phyloP scores from a whole-genome alignment of 139 green algal species.

The Gonium pectorale region DNA sequence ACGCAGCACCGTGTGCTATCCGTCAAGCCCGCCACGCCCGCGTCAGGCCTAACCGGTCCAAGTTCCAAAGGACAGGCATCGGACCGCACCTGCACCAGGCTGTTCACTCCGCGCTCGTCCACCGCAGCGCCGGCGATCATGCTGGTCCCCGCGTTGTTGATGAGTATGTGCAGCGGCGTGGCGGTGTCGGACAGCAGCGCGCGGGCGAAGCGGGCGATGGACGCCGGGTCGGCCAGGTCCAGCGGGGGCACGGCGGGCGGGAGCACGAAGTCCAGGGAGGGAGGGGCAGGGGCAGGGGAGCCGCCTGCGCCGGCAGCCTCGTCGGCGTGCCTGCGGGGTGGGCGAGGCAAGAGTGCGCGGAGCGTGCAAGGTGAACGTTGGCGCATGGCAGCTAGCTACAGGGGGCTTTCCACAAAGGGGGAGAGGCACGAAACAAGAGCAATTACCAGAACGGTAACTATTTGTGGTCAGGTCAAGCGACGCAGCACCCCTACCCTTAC shows the following conservation, averaged over 20 bases:
- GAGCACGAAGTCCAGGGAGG: slow-evolving; percentile 22
- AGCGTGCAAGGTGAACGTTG: too few relatives aligned
- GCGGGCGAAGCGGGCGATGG: slow-evolving; percentile 6
- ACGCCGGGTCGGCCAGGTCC: slow-evolving; percentile 22
- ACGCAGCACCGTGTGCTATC: too few relatives aligned
- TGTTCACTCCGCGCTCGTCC: slow-evolving; percentile 17
- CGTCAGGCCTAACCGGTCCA: too few relatives aligned
- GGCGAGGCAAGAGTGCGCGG: too few relatives aligned
- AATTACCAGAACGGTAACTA: too few relatives aligned
- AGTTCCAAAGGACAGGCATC: too few relatives aligned
- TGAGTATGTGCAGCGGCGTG: slow-evolving; percentile 58
- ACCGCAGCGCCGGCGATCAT: background rate
- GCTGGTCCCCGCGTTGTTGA: slow-evolving; percentile 64
- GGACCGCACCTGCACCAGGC: slow-evolving; percentile 39
- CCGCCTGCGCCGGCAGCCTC: background rate
- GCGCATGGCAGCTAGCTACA: too few relatives aligned
- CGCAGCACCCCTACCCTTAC: too few relatives aligned
- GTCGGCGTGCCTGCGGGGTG: background rate
- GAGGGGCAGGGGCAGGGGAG: background rate
- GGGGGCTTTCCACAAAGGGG: too few relatives aligned
- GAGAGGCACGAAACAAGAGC: too few relatives aligned
- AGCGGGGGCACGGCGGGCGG: slow-evolving; percentile 6
- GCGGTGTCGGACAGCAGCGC: slow-evolving; percentile 20
- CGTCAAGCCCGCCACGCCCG: too few relatives aligned
- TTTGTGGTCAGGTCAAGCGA: too few relatives aligned